Percentiles rank a stretch among this genome's conserved stretches.
phyloP scores from a whole-genome alignment of 352 stramenopile species.

The Phytophthora sp. region DNA sequence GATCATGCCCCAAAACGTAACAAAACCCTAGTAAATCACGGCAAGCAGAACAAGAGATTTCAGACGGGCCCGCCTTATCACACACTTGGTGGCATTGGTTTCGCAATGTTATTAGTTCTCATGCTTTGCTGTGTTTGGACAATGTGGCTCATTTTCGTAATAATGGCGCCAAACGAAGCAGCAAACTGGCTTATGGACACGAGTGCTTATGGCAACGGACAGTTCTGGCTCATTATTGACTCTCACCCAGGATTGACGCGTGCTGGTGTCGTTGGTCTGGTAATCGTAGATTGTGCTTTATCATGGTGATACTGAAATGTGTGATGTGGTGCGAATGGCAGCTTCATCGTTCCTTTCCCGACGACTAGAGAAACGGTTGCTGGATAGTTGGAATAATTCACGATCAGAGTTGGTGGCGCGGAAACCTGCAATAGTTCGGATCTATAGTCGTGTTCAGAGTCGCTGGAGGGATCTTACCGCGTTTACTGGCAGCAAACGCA shows the following conservation, averaged over 20 bases:
- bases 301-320: constrained; percentile 22
- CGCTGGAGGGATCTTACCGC: constrained; percentile 20
- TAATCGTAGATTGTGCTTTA: constrained; percentile 7
- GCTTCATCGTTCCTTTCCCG: not conserved
- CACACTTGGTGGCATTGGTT: constrained; percentile 8
- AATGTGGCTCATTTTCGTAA: constrained; percentile 22
- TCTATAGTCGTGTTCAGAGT: not conserved
- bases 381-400: constrained; percentile 1
- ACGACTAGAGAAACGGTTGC: not conserved
- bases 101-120: constrained; percentile 8
- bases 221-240: constrained; percentile 38
- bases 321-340: constrained; percentile 13
- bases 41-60: no score
- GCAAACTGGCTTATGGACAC: constrained; percentile 36
- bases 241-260: not conserved
- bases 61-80: no score
- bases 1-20: no score
- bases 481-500: constrained; percentile 25
- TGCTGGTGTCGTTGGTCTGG: not conserved
- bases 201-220: constrained; percentile 20
- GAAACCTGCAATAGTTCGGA: not conserved
- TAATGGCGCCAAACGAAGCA: constrained; percentile 18
- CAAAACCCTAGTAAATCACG: no score
- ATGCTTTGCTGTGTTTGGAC: constrained; percentile 18
- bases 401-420: not conserved